Evolutionary conservation across 129 eudicot genomes (phyloP).

Genomic region (Helichrysum umbraculigerum): DNA sequence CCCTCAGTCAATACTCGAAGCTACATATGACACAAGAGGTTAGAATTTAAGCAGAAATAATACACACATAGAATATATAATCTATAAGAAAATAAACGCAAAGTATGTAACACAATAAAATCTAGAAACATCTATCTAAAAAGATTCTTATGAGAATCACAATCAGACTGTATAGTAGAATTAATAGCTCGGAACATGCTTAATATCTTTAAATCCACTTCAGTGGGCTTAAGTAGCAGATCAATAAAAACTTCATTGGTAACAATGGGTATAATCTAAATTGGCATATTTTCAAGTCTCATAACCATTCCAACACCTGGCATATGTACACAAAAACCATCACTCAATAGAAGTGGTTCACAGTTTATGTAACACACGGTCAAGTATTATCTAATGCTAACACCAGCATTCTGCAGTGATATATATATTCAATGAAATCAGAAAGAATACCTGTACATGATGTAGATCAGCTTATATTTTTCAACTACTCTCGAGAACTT

Average conservation of each 20-base stretch:
- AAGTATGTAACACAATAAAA: constrained; percentile 13
- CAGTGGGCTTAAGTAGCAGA: constrained; percentile 79
- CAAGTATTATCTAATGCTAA: neutral
- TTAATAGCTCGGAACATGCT: constrained; percentile 10
- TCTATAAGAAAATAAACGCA: constrained; percentile 9
- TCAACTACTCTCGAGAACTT: constrained; percentile 36
- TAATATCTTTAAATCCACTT: constrained; percentile 71
- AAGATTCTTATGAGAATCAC: neutral
- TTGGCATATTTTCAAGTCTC: too few species aligned
- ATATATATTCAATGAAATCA: neutral
- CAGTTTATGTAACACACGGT: neutral
- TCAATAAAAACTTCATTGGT: constrained; percentile 65
- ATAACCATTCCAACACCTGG: too few species aligned
- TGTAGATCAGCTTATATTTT: constrained; percentile 8
- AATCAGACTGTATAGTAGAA: constrained; percentile 8
- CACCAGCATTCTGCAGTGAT: neutral
- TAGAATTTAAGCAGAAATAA: neutral
- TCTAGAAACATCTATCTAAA: too few species aligned
- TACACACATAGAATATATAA: neutral
- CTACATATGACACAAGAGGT: constrained; percentile 37
- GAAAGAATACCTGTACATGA: constrained; percentile 6
- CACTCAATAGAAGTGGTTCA: neutral
- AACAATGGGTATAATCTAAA: constrained; percentile 27
- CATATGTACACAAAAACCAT: neutral
- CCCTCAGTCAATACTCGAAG: constrained; percentile 82